phyloP scores from a whole-genome alignment of 2,329 filamentous ascomycete species.

The Botryotinia calthae region DNA sequence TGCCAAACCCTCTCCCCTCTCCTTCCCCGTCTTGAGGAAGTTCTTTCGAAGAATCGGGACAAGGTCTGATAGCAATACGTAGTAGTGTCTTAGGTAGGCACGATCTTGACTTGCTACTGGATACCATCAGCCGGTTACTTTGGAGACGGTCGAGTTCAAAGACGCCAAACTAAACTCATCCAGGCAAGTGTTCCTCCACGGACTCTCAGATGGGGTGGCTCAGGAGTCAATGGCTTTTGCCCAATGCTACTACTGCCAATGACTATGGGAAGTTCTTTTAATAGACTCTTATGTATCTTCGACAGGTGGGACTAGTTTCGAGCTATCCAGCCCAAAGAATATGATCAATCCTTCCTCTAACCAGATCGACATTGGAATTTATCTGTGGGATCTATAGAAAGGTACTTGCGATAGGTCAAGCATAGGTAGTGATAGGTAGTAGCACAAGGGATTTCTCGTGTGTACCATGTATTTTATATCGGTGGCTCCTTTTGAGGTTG shows the following conservation, averaged over 20 bases:
- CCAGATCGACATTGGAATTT: not conserved
- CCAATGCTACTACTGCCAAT: not conserved
- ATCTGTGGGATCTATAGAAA: not conserved
- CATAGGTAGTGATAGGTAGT: not conserved
- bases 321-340: not conserved
- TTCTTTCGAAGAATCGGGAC: not conserved
- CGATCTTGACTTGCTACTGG: slow-evolving; percentile 3
- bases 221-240: not conserved
- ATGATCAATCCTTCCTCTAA: not conserved
- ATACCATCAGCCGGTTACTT: not conserved
- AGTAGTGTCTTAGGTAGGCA: not conserved
- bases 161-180: slow-evolving; percentile 2
- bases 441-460: not conserved
- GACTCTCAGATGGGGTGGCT: not conserved
- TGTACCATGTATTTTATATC: not conserved
- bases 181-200: not conserved
- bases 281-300: not conserved
- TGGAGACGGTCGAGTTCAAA: not conserved
- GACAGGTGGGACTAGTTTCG: not conserved
- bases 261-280: not conserved
- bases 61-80: not conserved
- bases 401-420: not conserved
- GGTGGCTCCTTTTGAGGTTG: not conserved
- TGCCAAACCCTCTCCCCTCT: not conserved
- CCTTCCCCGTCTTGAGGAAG: not conserved